phyloP scores from a whole-genome alignment of 306 rosid species.

The Gillenia trifoliata region DNA sequence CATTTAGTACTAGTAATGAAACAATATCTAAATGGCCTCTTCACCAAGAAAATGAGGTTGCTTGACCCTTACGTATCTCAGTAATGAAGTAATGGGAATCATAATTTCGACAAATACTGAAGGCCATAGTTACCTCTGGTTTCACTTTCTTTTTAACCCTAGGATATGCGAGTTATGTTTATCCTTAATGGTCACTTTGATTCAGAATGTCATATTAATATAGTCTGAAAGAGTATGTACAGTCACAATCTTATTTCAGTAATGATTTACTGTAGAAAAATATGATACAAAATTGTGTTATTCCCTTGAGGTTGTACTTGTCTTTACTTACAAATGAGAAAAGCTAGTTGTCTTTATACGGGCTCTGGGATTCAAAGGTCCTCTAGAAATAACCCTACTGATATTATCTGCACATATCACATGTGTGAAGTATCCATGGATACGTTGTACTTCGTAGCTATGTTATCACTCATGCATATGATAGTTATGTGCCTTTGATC shows the following conservation, averaged over 20 bases:
- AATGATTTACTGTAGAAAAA: neutral
- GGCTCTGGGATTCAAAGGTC: neutral
- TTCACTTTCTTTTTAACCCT: neutral
- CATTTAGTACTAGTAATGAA: neutral
- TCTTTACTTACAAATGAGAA: neutral
- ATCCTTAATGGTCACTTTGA: neutral
- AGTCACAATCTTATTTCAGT: neutral
- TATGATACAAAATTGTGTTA: neutral
- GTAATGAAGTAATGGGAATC: neutral
- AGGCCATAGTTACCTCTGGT: neutral
- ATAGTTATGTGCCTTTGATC: conserved; percentile 4
- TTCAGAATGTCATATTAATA: neutral
- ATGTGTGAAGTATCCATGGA: neutral
- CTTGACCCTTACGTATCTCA: neutral
- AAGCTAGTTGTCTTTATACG: neutral
- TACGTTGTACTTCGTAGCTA: neutral
- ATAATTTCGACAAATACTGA: neutral
- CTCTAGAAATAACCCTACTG: neutral
- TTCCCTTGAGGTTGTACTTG: neutral
- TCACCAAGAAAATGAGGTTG: neutral
- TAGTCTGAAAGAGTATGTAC: neutral
- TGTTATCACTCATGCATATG: neutral
- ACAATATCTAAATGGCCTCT: neutral
- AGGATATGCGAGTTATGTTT: neutral
- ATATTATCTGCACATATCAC: neutral